A percentile compares a stretch with the other conserved stretches of the same genome.
Conservation (phyloP, 2,329 filamentous ascomycete genomes). For the Colletotrichum magnum region DNA sequence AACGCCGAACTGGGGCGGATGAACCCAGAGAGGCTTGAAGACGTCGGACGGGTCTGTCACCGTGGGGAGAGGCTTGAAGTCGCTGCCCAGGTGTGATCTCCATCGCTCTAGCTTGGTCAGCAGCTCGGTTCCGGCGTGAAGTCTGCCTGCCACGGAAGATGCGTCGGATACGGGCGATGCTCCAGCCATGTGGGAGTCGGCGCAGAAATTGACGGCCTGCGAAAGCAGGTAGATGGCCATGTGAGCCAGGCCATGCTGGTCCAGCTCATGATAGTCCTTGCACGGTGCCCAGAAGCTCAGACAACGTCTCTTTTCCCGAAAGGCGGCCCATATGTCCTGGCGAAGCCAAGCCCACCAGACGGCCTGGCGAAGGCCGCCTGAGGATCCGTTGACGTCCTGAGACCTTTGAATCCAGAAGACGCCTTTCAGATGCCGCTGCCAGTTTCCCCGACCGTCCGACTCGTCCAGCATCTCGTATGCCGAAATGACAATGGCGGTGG, state of each 20-base stretch:
- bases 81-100: constrained; percentile 51
- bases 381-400: constrained; percentile 72
- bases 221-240: constrained; percentile 69
- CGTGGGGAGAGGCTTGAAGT: constrained; percentile 57
- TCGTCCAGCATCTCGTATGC: constrained; percentile 78
- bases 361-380: constrained; percentile 67
- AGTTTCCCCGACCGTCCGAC: constrained; percentile 64
- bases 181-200: constrained; percentile 51
- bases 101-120: constrained; percentile 49
- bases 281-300: constrained; percentile 72
- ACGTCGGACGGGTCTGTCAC: constrained; percentile 43
- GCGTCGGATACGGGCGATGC: constrained; percentile 27
- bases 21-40: constrained; percentile 64
- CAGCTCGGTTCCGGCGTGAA: constrained; percentile 42
- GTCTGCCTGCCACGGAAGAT: constrained; percentile 28
- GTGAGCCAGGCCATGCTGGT: constrained; percentile 67
- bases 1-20: constrained; percentile 62
- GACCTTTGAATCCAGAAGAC: constrained; percentile 77
- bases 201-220: constrained; percentile 71
- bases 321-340: constrained; percentile 77
- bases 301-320: constrained; percentile 68
- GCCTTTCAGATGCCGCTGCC: constrained; percentile 75
- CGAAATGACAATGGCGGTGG: constrained; percentile 72
- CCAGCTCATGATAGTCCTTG: constrained; percentile 61
- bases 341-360: constrained; percentile 78